Base-by-base conservation (phyloP, 352 stramenopile genomes). In the Phytophthora constricta region DNA sequence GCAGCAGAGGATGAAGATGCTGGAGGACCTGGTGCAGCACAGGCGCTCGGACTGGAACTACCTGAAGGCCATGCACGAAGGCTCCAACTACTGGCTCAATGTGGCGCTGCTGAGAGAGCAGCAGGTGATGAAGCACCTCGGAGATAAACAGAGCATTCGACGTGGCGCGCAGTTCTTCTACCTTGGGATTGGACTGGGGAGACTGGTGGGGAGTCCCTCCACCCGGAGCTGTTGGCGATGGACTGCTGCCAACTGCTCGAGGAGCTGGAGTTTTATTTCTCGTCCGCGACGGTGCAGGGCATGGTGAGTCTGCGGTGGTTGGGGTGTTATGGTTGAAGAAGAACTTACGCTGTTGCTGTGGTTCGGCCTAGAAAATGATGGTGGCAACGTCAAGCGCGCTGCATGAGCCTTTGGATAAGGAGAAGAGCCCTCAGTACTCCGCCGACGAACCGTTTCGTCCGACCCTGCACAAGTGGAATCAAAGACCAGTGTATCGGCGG, bases 211-310 rank as follows among this genome's bases (percentile, higher is more conserved):
- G 79, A 90, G 47, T 76, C 83, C 11, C 53, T 47, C 1, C 82
- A 90, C 52, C 57, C 84, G 9, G 69, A 93, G 63, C 69, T 84
- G 14, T 62, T 95, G 26, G 83, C 82, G 0, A 82, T 90, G 55
- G 82, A 92, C 47, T 86, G 80, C 46, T 93, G 85, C 20, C 85
- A 95, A 53, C 67, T 95, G n/a, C 73, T 95, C 22, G 87, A 95
- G 54, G 87, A 95, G 50, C 76, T 95, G 26, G 87, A 95, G 60
- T 95, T 92, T 58, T 91, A 89, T 63, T 93, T 95, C 27, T 81
- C 86, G 13, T 91, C 85, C 5, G 68, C 77, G 13, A 87, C 84
- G 2, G 76, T 91, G 26, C 87, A 95, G 72, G 82, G 84, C 62
- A 93, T 95, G 87, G 84, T 92, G 42, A 25, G 67, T 31, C 16